Evolutionary conservation across 352 stramenopile genomes (phyloP), one percentile per base, ranked within the genome.

Genomic region (Thraustotheca clavata): DNA sequence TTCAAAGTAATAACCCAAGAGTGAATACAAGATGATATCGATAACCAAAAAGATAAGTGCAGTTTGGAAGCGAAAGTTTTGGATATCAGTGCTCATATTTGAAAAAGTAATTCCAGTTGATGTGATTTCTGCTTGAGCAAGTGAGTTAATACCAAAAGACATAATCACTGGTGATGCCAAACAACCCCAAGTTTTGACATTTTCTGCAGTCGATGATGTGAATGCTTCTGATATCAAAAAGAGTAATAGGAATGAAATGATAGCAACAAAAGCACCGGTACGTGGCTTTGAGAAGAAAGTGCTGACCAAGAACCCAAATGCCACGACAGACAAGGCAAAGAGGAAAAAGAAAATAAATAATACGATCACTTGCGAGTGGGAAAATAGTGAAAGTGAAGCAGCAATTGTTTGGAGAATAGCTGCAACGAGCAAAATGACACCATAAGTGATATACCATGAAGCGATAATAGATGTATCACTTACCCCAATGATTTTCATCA

Each of bases 1-100:
- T 54, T 97, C 91, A 3, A 97, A 76, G 73, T 98, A 98, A 48
- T 74, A 73, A 0, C 79, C 92, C 0, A 98, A 20, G 11, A 89
- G 3, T 43, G 82, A 71, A 68, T 97, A 98, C 18, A 98, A 38
- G 20, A 96, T 26, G 4, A 81, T 84, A 65, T 98, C 92, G 0
- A 97, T n/a, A 7, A 95, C 34, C 49, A 98, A 79, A 75, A 97
- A 93, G 43, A 68, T 69, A 29, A 98, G 69, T 18, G 77, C 71
- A 24, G 68, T 79, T 26, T 59, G 59, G 61, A 92, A 88, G 3
- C 72, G 69, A 35, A 93, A 88, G 59, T 71, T 74, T 3, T 73
- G 63, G 2, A 81, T 60, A 9, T 69, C 49, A 18, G 86, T 69
- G 39, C 60, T 20, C 0, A 67, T 65, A 46, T 88, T 92, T 14